A percentile compares a stretch with the other conserved stretches of the same genome.
phyloP scores from a whole-genome alignment of 1,139 yeast species.

The Geotrichum siamense region DNA sequence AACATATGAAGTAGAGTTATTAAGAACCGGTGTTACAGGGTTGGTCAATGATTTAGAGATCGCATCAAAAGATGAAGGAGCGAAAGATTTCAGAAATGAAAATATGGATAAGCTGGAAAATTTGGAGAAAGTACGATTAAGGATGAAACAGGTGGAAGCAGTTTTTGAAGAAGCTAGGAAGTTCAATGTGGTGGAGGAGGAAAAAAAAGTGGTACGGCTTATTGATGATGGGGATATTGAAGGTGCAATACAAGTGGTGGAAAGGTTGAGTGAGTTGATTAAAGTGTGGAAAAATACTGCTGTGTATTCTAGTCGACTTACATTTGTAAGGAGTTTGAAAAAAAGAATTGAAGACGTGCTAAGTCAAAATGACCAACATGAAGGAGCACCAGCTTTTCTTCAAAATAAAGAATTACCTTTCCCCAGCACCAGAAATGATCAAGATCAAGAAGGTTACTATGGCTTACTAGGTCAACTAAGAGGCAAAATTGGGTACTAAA shows the following conservation, averaged over 20 bases:
- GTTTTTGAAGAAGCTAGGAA: constrained; percentile 28
- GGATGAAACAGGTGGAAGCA: constrained; percentile 28
- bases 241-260: constrained; percentile 24
- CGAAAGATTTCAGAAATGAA: not conserved
- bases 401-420: not conserved
- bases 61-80: constrained; percentile 18
- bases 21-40: constrained; percentile 30
- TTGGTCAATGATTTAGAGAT: constrained; percentile 26
- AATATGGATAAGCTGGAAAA: constrained; percentile 24
- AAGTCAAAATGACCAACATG: constrained; percentile 7
- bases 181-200: constrained; percentile 22
- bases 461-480: constrained; percentile 23
- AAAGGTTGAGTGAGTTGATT: constrained; percentile 22
- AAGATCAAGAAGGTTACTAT: constrained; percentile 18
- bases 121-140: constrained; percentile 26
- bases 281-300: constrained; percentile 32
- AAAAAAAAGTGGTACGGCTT: constrained; percentile 22
- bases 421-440: not conserved
- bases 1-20: constrained; percentile 33
- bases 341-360: constrained; percentile 25
- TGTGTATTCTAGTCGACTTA: constrained; percentile 21
- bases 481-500: constrained; percentile 22
- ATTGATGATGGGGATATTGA: constrained; percentile 23
- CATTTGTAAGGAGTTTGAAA: constrained; percentile 25
- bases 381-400: constrained; percentile 6